These are phyloP conservation scores for Circinella minor DNA, from an alignment of 371 early-diverging fungal species.

Conservation along the genomic window DNA sequence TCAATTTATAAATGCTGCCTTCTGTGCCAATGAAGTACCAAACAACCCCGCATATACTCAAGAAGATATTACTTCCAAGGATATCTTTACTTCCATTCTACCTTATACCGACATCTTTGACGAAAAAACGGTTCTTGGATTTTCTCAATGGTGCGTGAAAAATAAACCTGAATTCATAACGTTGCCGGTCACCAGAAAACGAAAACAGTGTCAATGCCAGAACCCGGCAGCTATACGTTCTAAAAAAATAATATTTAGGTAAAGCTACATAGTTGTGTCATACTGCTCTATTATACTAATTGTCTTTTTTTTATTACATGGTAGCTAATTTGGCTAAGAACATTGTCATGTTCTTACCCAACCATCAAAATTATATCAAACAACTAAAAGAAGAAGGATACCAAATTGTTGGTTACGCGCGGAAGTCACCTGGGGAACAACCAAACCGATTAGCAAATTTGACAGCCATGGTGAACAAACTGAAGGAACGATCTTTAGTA, in stretches of 20 bases:
- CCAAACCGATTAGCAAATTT: conserved; percentile 1
- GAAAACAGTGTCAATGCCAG: neutral
- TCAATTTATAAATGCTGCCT: conserved; percentile 3
- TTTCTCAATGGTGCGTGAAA: conserved; percentile 3
- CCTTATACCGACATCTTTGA: conserved; percentile 1
- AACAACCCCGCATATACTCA: conserved; percentile 6
- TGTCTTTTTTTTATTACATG: conserved; percentile 5
- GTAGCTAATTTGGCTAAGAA: conserved; percentile 6
- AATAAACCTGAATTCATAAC: conserved; percentile 1
- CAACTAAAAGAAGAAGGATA: conserved; percentile 3
- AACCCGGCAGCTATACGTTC: neutral
- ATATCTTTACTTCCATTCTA: conserved; percentile 4
- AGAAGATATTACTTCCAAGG: conserved; percentile 6
- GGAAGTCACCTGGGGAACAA: conserved; percentile 11
- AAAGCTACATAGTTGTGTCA: conserved; percentile 4
- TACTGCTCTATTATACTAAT: conserved; percentile 6
- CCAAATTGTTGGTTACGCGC: neutral
- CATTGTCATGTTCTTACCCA: conserved; percentile 6
- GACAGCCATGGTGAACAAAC: conserved; percentile 6
- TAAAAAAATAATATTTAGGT: conserved; percentile 1
- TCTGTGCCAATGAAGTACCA: conserved; percentile 6
- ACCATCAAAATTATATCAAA: conserved; percentile 7
- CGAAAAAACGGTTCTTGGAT: conserved; percentile 4
- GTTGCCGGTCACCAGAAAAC: conserved; percentile 2
- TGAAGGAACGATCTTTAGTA: conserved; percentile 1